phyloP scores from a whole-genome alignment of 345 rosid genomes.

The Acer campestre region DNA sequence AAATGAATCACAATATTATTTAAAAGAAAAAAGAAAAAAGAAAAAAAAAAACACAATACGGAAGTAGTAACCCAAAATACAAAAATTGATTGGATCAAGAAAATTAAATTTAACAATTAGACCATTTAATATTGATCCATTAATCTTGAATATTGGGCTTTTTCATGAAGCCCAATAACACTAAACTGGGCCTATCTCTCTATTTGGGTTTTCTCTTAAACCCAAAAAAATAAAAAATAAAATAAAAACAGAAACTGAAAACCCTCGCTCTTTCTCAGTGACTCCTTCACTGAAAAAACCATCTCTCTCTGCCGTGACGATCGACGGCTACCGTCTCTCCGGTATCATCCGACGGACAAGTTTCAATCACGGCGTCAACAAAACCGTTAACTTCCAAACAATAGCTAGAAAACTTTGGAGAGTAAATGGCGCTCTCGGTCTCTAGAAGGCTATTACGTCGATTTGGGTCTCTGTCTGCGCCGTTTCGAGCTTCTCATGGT shows the following conservation, averaged over 20 bases:
- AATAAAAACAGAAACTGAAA: not conserved
- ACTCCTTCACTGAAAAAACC: not conserved
- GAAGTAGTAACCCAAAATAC: no score
- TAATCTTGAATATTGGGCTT: not conserved
- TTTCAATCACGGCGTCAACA: not conserved
- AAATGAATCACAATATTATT: no score
- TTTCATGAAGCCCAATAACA: not conserved
- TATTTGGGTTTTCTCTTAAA: not conserved
- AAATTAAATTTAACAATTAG: no score
- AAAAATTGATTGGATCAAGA: no score
- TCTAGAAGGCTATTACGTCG: constrained; percentile 39
- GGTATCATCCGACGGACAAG: not conserved
- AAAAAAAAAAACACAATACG: no score
- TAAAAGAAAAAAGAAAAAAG: no score
- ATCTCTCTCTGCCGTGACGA: not conserved
- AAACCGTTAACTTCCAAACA: not conserved
- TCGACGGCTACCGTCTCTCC: not conserved
- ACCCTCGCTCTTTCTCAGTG: not conserved
- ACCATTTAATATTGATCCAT: no score
- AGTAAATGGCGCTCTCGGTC: constrained; percentile 48
- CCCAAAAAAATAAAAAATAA: not conserved
- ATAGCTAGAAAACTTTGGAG: not conserved
- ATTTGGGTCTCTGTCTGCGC: constrained; percentile 36
- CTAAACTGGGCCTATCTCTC: no score
- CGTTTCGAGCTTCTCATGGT: constrained; percentile 27